Evolutionary conservation across 2,329 filamentous ascomycete genomes (phyloP).

Genomic region (Gyromitra esculenta): DNA sequence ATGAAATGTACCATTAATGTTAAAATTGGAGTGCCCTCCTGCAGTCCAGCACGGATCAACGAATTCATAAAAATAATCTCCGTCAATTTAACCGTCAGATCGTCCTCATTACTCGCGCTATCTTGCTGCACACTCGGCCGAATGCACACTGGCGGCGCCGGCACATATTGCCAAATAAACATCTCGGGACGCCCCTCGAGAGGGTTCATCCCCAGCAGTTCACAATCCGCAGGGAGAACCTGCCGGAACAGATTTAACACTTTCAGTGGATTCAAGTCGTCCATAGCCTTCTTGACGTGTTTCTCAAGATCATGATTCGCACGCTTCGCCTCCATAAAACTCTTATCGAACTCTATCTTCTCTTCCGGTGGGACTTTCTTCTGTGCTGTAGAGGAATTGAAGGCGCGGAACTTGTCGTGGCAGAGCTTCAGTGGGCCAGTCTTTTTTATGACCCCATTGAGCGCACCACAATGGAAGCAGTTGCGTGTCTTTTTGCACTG

Average conservation of each 20-base stretch:
- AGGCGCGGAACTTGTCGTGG: slow-evolving; percentile 90
- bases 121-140: slow-evolving; percentile 94
- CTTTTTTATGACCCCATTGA: slow-evolving; percentile 94
- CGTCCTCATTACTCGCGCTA: slow-evolving; percentile 91
- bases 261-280: slow-evolving; percentile 89
- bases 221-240: slow-evolving; percentile 85
- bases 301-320: slow-evolving; percentile 86
- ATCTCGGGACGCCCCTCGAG: slow-evolving; percentile 90
- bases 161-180: slow-evolving; percentile 97
- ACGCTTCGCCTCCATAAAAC: slow-evolving; percentile 81
- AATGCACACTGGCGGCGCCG: slow-evolving; percentile 92
- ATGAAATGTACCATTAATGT: slow-evolving; percentile 74
- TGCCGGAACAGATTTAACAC: slow-evolving; percentile 92
- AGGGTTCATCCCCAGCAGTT: slow-evolving; percentile 87
- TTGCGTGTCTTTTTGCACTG: slow-evolving; percentile 86
- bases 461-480: slow-evolving; percentile 80
- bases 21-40: slow-evolving; percentile 82
- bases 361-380: slow-evolving; percentile 84
- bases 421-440: slow-evolving; percentile 90
- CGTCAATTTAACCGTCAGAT: slow-evolving; percentile 94
- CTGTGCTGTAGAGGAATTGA: slow-evolving; percentile 85
- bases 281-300: slow-evolving; percentile 88
- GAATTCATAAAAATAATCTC: slow-evolving; percentile 95
- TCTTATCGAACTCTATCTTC: slow-evolving; percentile 85
- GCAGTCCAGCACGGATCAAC: slow-evolving; percentile 81